Evolutionary conservation across 2,329 filamentous ascomycete species (phyloP).

Genomic region (Zymoseptoria crescenta): DNA sequence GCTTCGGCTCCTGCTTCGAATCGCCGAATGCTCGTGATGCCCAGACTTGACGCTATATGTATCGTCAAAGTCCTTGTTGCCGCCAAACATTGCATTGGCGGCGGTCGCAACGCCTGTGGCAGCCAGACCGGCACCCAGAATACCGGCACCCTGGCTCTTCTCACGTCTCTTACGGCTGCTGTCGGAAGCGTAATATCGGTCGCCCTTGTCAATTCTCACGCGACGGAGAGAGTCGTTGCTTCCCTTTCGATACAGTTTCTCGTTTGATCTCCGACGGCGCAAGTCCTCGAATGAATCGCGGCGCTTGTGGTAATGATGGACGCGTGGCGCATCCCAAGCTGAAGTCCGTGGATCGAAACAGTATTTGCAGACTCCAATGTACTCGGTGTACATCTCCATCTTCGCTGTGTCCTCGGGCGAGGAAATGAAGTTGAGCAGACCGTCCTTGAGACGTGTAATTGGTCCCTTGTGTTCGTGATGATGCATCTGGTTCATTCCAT

Average conservation of each 20-base stretch:
- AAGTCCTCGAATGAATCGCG: constrained; percentile 26
- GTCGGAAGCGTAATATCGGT: constrained; percentile 49
- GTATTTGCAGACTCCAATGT: constrained; percentile 57
- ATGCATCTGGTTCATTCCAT: constrained; percentile 18
- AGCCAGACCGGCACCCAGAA: constrained; percentile 48
- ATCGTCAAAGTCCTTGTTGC: constrained; percentile 49
- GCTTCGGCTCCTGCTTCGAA: constrained; percentile 25
- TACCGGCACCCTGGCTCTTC: constrained; percentile 37
- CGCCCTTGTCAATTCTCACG: constrained; percentile 52
- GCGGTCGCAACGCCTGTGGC: constrained; percentile 46
- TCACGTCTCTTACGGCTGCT: constrained; percentile 37
- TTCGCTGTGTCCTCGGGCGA: constrained; percentile 52
- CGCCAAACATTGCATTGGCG: constrained; percentile 46
- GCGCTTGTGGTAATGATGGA: constrained; percentile 46
- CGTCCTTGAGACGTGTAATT: constrained; percentile 52
- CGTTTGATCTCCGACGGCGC: constrained; percentile 20
- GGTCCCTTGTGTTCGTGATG: constrained; percentile 49
- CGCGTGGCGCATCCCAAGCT: constrained; percentile 51
- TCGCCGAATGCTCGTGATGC: constrained; percentile 32
- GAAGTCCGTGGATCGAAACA: constrained; percentile 56
- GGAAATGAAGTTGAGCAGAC: constrained; percentile 36
- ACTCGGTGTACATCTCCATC: constrained; percentile 61
- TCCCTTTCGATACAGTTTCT: constrained; percentile 20
- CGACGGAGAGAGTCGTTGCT: constrained; percentile 29
- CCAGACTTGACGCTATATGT: constrained; percentile 53